phyloP scores from a whole-genome alignment of 805 yeast species.

The Candida lessepsii region DNA sequence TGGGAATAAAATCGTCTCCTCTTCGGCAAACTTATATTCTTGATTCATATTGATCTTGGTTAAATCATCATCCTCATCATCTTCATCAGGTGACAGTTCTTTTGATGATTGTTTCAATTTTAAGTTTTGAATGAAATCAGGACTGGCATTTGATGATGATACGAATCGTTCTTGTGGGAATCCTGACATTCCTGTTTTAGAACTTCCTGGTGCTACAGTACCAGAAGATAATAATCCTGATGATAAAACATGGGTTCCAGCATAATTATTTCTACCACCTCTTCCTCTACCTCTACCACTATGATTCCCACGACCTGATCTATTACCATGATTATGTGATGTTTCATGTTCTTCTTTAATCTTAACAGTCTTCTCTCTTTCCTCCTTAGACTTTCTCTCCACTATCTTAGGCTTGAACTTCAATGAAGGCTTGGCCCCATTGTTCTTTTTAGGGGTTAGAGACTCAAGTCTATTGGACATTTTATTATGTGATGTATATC shows the following conservation, averaged over 20 bases:
- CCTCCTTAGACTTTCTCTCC: constrained; percentile 79
- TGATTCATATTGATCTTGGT: constrained; percentile 63
- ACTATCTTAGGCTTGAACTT: constrained; percentile 87
- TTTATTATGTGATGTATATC: no score
- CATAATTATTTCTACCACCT: constrained; percentile 37
- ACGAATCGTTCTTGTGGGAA: constrained; percentile 13
- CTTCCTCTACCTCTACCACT: constrained; percentile 31
- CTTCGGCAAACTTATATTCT: constrained; percentile 51
- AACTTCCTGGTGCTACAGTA: constrained; percentile 44
- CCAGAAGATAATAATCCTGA: constrained; percentile 77
- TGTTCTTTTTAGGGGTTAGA: constrained; percentile 32
- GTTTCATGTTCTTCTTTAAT: constrained; percentile 38
- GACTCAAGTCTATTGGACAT: constrained; percentile 45
- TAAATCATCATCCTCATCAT: constrained; percentile 36
- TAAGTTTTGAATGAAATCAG: constrained; percentile 9
- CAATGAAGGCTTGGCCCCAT: constrained; percentile 49
- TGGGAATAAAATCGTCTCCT: constrained; percentile 63
- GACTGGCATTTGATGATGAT: constrained; percentile 35
- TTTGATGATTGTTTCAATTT: constrained; percentile 3
- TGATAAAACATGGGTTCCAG: constrained; percentile 62
- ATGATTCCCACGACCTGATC: constrained; percentile 28
- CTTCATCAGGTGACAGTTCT: constrained; percentile 7
- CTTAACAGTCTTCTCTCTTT: constrained; percentile 63
- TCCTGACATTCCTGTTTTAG: neutral
- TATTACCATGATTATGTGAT: constrained; percentile 15